These are phyloP conservation scores for Cryptococcus amylolentus DNA, from an alignment of 1,284 basidiomycete species.

Conservation along the genomic window DNA sequence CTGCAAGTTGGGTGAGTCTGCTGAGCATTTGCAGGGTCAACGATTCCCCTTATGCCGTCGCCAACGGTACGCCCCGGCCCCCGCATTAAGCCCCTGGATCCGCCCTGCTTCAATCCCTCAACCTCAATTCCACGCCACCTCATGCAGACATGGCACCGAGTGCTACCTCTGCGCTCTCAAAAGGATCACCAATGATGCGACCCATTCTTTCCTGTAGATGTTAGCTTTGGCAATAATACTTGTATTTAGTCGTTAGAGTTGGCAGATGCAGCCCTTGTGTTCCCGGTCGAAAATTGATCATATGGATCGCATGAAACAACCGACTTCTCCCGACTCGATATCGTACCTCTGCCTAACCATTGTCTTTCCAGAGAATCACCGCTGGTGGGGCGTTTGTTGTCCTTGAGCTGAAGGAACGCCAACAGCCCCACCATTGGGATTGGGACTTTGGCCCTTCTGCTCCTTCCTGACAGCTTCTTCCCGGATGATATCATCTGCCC, in stretches of 20 bases:
- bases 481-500: conserved; percentile 25
- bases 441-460: conserved; percentile 12
- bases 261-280: not conserved
- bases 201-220: not conserved
- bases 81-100: conserved; percentile 4
- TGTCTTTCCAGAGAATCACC: not conserved
- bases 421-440: conserved; percentile 12
- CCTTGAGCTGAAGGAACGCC: not conserved
- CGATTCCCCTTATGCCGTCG: conserved; percentile 26
- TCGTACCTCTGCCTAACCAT: not conserved
- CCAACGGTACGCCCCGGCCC: conserved; percentile 1
- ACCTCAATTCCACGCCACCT: not conserved
- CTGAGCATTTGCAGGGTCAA: conserved; percentile 3
- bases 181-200: not conserved
- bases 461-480: conserved; percentile 36
- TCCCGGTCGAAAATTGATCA: not conserved
- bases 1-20: not conserved
- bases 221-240: not conserved
- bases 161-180: conserved; percentile 13
- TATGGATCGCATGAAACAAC: conserved; percentile 3
- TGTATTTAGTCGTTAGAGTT: not conserved
- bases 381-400: conserved; percentile 2
- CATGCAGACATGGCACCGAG: not conserved
- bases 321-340: not conserved
- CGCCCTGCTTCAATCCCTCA: not conserved